A percentile compares a stretch with the other conserved stretches of the same genome.
These are phyloP conservation scores for Ophiosphaerella herpotricha DNA, from an alignment of 2,329 filamentous ascomycete genomes.

Conservation along the genomic window DNA sequence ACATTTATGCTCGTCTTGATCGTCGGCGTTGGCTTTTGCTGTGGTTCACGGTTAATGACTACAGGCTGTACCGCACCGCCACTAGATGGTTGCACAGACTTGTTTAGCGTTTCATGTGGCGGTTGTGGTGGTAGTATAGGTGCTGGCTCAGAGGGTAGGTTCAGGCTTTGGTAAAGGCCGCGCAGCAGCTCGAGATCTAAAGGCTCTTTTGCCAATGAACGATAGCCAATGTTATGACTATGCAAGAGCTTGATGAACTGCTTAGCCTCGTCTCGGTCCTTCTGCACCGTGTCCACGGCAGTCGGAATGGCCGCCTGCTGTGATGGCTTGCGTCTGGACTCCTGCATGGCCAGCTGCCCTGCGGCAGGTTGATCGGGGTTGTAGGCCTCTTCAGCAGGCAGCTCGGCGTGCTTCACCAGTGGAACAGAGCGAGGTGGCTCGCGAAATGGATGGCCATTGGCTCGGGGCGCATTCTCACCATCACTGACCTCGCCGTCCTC, in stretches of 20 bases:
- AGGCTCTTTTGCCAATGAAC: constrained; percentile 60
- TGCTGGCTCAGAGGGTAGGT: constrained; percentile 34
- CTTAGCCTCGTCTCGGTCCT: constrained; percentile 40
- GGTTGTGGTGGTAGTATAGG: constrained; percentile 28
- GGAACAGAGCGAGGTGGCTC: constrained; percentile 34
- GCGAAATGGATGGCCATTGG: constrained; percentile 7
- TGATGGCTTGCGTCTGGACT: not conserved
- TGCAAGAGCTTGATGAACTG: constrained; percentile 48
- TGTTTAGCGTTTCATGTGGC: constrained; percentile 4
- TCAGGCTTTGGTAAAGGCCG: constrained; percentile 32
- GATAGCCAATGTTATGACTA: constrained; percentile 70
- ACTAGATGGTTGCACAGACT: constrained; percentile 1
- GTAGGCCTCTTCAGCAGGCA: constrained; percentile 15
- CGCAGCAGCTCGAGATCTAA: constrained; percentile 33
- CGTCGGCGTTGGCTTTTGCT: constrained; percentile 18
- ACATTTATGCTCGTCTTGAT: constrained; percentile 27
- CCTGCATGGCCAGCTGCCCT: constrained; percentile 12
- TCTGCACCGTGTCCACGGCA: constrained; percentile 15
- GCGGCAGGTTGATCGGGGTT: constrained; percentile 25
- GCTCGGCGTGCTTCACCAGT: constrained; percentile 1
- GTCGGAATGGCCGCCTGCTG: constrained; percentile 7
- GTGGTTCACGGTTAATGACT: constrained; percentile 1
- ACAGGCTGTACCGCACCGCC: constrained; percentile 8
- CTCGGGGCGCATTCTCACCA: constrained; percentile 19
- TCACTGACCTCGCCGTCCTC: constrained; percentile 83